Evolutionary conservation across 2,329 filamentous ascomycete species (phyloP).

Genomic region (Trichoderma brevicompactum): DNA sequence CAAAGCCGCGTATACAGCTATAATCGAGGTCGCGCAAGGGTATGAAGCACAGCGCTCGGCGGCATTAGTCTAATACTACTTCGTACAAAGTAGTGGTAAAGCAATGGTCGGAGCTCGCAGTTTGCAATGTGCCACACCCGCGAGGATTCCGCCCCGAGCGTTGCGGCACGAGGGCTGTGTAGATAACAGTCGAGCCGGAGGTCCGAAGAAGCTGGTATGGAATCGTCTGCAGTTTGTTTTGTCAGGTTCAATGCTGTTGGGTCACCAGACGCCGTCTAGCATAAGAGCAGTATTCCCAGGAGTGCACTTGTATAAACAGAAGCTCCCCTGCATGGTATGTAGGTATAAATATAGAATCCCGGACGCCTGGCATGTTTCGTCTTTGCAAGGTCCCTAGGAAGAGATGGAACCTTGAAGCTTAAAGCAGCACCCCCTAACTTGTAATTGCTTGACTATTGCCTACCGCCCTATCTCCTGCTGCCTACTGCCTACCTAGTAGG

Average conservation of each 20-base stretch:
- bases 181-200: slow-evolving; percentile 6
- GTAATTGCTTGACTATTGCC: too few relatives aligned
- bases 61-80: not conserved
- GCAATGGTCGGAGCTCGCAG: not conserved
- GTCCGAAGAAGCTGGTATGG: slow-evolving; percentile 17
- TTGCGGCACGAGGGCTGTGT: slow-evolving; percentile 18
- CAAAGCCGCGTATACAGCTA: not conserved
- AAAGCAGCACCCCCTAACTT: too few relatives aligned
- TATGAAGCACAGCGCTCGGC: not conserved
- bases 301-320: too few relatives aligned
- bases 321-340: too few relatives aligned
- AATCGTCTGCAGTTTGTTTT: slow-evolving; percentile 1
- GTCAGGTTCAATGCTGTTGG: not conserved
- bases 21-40: slow-evolving; percentile 14
- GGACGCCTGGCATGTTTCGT: too few relatives aligned
- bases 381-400: too few relatives aligned
- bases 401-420: too few relatives aligned
- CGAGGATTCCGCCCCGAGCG: slow-evolving; percentile 12
- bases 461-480: too few relatives aligned
- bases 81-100: not conserved
- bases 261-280: too few relatives aligned
- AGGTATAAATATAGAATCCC: too few relatives aligned
- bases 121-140: slow-evolving; percentile 21
- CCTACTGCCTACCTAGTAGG: too few relatives aligned
- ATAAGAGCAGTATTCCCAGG: too few relatives aligned